Percentiles rank a stretch among this genome's conserved stretches.
Conservation (phyloP, 352 stramenopile species). For the Elongisporangium prolatum region DNA sequence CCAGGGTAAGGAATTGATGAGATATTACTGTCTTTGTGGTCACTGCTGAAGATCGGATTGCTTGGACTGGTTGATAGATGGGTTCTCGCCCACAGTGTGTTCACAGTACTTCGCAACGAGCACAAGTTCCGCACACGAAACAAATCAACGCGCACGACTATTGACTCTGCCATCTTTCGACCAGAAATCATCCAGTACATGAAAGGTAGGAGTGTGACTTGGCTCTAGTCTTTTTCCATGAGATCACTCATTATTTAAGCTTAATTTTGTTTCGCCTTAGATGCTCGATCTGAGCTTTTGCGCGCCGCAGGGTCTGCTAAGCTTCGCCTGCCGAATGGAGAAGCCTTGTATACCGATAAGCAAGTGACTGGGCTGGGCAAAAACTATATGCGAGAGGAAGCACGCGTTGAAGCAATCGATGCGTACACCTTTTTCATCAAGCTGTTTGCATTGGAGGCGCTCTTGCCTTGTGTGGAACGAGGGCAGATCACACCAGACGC, state of each 20-base stretch:
- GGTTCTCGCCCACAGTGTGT: constrained; percentile 89
- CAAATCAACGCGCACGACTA: constrained; percentile 55
- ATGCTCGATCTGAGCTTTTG: constrained; percentile 31
- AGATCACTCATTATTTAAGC: background rate
- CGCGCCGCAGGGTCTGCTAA: constrained; percentile 32
- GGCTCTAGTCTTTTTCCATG: background rate
- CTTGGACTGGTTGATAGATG: constrained; percentile 55
- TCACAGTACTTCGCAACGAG: constrained; percentile 88
- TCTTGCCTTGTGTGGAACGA: constrained; percentile 33
- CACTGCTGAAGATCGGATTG: background rate
- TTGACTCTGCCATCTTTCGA: constrained; percentile 65
- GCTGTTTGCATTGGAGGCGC: constrained; percentile 60
- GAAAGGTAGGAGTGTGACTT: constrained; percentile 34
- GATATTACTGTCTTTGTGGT: background rate
- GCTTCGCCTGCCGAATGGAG: constrained; percentile 29
- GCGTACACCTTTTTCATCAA: constrained; percentile 86
- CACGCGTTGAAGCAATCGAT: constrained; percentile 44
- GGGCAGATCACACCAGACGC: constrained; percentile 22
- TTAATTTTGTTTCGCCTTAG: constrained; percentile 12
- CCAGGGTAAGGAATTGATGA: constrained; percentile 27
- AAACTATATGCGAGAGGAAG: constrained; percentile 79
- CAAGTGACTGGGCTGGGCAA: constrained; percentile 71
- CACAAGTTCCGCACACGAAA: constrained; percentile 85
- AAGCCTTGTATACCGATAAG: constrained; percentile 72
- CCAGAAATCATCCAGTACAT: constrained; percentile 76